Evolutionary conservation across 1,284 basidiomycete species (phyloP), one percentile per base, ranked within the genome.

Genomic region (Heterobasidion annosum): DNA sequence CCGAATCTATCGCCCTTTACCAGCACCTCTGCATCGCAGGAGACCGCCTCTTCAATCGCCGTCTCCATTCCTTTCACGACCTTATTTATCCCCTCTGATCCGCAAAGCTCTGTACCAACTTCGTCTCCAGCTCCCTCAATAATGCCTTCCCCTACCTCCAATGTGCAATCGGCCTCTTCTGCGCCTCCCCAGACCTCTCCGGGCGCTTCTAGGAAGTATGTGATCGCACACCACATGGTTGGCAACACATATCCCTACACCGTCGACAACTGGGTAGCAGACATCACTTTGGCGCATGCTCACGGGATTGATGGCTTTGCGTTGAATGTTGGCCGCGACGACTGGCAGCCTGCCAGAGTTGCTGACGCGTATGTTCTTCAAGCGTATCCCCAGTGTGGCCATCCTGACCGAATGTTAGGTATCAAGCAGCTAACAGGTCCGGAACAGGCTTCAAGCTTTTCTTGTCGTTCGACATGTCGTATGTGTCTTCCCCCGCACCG

Each of bases 391-490:
- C 16, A 32, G 34, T 19, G 57, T 53, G 13, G 15, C n/a, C 42
- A 18, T 15, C 48, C 35, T 19, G 40, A 18, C 40, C 35, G 48
- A 40, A 47, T 10, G 45, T 47, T 61, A 77, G 76, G 35, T 85
- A 78, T 64, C 61, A 74, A 50, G 83, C 84, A 43, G 84, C 85
- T 12, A 63, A 68, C 19, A 68, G 77, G 52, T 78, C 77, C 13
- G 76, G 73, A 15, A 71, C 76, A 5, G 72, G 68, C 50, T 93
- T 93, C 74, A 88, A 88, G 67, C 70, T 92, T 52, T 91, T 91
- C 71, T 66, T 92, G 62, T 88, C 84, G 15, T 79, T 91, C 51
- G 90, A 92, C 66, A 89, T 93, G 86, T 77, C 82, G 75, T 85
- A 57, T 34, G 77, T 69, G 13, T 4, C 43, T n/a, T 5, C 44